A percentile compares a stretch with the other conserved stretches of the same genome.
Evolutionary conservation across 164 flowering plant species (phyloP).

Genomic region (Piper longum): DNA sequence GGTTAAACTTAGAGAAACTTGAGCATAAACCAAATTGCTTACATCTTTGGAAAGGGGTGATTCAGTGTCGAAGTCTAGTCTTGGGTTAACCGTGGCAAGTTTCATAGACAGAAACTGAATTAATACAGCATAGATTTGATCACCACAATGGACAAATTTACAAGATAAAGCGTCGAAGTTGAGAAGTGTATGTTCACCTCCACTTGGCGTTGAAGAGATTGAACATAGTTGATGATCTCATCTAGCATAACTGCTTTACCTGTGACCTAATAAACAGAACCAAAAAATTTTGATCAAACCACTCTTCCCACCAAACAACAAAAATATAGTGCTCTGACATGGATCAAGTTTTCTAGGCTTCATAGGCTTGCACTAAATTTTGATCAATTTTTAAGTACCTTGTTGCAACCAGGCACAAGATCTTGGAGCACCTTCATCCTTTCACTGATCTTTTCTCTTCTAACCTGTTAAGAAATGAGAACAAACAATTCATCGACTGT

Average conservation of each 20-base stretch:
- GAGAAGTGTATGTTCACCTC: conserved; percentile 39
- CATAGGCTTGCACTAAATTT: no score
- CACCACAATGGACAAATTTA: neutral
- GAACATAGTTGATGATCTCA: conserved; percentile 91
- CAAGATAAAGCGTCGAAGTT: neutral
- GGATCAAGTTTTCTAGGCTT: no score
- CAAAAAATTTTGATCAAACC: neutral
- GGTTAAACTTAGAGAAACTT: neutral
- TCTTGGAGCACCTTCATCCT: conserved; percentile 93
- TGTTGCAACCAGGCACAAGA: conserved; percentile 94
- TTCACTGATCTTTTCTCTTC: conserved; percentile 92
- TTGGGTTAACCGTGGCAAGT: conserved; percentile 56
- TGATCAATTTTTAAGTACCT: conserved; percentile 25
- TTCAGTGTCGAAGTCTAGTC: conserved; percentile 47
- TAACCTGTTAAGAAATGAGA: conserved; percentile 29
- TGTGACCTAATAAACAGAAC: conserved; percentile 42
- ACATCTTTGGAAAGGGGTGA: conserved; percentile 52
- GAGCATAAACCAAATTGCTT: conserved; percentile 7
- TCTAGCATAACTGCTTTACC: conserved; percentile 97
- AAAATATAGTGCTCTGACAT: no score
- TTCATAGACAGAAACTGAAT: conserved; percentile 80
- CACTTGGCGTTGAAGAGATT: conserved; percentile 86
- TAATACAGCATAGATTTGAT: neutral
- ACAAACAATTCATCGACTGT: neutral
- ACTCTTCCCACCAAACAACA: no score